These are phyloP conservation scores for Pseudonitzschia multistriata DNA, from an alignment of 108 stramenopile species.

Conservation along the genomic window DNA sequence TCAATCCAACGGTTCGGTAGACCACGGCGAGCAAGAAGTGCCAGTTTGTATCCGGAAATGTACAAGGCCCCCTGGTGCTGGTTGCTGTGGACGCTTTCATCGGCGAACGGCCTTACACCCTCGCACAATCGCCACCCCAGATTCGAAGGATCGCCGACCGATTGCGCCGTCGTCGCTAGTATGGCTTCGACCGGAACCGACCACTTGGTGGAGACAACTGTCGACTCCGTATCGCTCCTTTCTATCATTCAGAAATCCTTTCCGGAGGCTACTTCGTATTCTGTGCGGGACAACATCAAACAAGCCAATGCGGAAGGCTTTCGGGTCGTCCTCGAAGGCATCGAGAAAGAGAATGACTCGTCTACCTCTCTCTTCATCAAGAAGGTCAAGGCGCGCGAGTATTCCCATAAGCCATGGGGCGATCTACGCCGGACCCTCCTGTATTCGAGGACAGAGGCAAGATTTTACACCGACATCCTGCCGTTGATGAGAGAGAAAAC, in stretches of 20 bases:
- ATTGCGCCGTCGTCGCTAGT: no score
- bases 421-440: conserved; percentile 75
- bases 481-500: conserved; percentile 30
- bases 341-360: neutral
- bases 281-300: neutral
- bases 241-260: neutral
- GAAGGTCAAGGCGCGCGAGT: conserved; percentile 35
- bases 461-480: conserved; percentile 71
- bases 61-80: no score
- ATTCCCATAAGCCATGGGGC: conserved; percentile 51
- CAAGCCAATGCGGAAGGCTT: conserved; percentile 49
- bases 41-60: no score
- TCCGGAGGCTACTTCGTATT: neutral
- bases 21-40: no score
- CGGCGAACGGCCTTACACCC: no score
- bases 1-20: no score
- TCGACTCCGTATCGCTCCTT: neutral
- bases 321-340: conserved; percentile 12
- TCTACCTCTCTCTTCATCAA: conserved; percentile 37
- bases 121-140: no score
- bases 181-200: no score
- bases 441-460: conserved; percentile 69
- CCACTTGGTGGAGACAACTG: no score
- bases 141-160: no score
- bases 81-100: no score